Conservation (phyloP, 306 rosid genomes). For the Fragaria ananassa region DNA sequence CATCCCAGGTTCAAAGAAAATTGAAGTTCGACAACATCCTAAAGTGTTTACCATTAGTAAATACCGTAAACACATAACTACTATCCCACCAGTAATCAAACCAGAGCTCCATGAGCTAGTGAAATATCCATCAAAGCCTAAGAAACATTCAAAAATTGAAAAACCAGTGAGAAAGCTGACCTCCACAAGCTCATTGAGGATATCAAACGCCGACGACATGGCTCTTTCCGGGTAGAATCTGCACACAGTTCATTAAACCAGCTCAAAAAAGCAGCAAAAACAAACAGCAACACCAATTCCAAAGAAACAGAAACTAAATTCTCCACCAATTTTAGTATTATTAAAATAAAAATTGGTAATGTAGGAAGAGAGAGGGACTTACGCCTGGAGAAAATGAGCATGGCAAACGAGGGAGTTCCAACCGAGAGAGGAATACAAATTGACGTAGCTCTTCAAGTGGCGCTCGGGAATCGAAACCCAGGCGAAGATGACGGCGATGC, state of each 20-base stretch:
- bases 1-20: not conserved
- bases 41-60: not conserved
- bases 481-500: constrained; percentile 76
- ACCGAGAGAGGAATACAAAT: constrained; percentile 69
- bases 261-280: not conserved
- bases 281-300: not conserved
- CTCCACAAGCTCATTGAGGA: constrained; percentile 86
- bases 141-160: constrained; percentile 11
- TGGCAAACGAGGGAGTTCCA: constrained; percentile 87
- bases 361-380: constrained; percentile 16
- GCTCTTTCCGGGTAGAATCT: constrained; percentile 79
- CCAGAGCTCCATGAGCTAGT: constrained; percentile 11
- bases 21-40: not conserved
- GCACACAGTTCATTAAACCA: constrained; percentile 24
- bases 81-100: not conserved
- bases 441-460: constrained; percentile 47
- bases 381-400: constrained; percentile 81
- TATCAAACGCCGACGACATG: constrained; percentile 63
- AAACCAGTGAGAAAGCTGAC: constrained; percentile 40
- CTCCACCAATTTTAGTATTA: not conserved
- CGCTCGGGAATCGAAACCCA: constrained; percentile 78
- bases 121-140: constrained; percentile 20
- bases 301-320: not conserved
- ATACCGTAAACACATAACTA: no score
- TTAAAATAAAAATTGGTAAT: not conserved